Conservation (phyloP, 1,284 basidiomycete genomes). For the Sporisorium iseilematis-ciliati region DNA sequence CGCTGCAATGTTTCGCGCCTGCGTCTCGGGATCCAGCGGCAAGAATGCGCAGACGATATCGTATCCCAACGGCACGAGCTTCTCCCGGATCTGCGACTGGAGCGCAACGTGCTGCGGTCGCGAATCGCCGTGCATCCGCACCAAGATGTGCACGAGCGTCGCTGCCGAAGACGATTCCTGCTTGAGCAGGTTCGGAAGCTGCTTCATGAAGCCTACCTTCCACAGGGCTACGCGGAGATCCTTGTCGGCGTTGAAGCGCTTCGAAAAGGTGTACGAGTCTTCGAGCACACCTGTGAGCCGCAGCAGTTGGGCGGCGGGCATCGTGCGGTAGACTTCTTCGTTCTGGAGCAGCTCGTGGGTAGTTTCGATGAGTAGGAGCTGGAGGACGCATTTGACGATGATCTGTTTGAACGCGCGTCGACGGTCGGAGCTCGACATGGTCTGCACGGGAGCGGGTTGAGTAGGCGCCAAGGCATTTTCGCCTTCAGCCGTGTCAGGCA, state of each 20-base stretch:
- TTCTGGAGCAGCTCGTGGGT: slow-evolving; percentile 90
- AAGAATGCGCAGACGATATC: slow-evolving; percentile 92
- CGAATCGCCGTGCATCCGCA: slow-evolving; percentile 94
- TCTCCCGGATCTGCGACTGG: slow-evolving; percentile 84
- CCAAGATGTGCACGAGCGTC: slow-evolving; percentile 89
- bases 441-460: slow-evolving; percentile 4
- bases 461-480: neutral
- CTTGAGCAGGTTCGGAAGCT: slow-evolving; percentile 95
- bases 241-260: slow-evolving; percentile 98
- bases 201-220: slow-evolving; percentile 99
- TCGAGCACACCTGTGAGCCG: slow-evolving; percentile 94
- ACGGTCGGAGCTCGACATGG: slow-evolving; percentile 77
- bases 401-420: slow-evolving; percentile 97
- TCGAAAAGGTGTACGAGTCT: slow-evolving; percentile 96
- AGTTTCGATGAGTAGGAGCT: slow-evolving; percentile 95
- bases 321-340: slow-evolving; percentile 82
- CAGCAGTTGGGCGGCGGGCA: slow-evolving; percentile 91
- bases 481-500: slow-evolving; percentile 5
- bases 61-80: slow-evolving; percentile 91
- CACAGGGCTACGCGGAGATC: slow-evolving; percentile 94
- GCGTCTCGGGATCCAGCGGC: slow-evolving; percentile 87
- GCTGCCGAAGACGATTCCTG: slow-evolving; percentile 98
- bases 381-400: slow-evolving; percentile 99
- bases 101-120: slow-evolving; percentile 85
- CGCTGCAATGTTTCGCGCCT: slow-evolving; percentile 93